Evolutionary conservation across 805 yeast genomes (phyloP).

Genomic region (Spathaspora gorwiae): DNA sequence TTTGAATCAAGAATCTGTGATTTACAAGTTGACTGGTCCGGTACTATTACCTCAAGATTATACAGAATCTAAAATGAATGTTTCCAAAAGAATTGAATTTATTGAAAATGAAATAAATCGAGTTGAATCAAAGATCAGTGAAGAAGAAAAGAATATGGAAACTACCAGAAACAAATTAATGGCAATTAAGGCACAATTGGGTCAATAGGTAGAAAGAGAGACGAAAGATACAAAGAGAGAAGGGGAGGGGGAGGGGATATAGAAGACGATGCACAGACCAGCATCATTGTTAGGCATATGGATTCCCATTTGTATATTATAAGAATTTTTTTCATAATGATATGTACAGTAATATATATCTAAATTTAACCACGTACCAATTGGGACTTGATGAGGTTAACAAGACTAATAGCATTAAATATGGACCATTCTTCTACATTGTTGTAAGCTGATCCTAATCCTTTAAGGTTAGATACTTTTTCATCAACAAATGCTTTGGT

Average conservation of each 20-base stretch:
- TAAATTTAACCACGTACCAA: slow-evolving; percentile 51
- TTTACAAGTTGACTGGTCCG: slow-evolving; percentile 89
- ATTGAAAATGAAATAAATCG: slow-evolving; percentile 70
- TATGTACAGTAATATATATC: slow-evolving; percentile 1
- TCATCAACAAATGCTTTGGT: slow-evolving; percentile 64
- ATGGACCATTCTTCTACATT: slow-evolving; percentile 71
- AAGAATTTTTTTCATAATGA: not conserved
- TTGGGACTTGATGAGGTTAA: slow-evolving; percentile 71
- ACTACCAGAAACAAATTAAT: slow-evolving; percentile 52
- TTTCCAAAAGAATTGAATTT: slow-evolving; percentile 84
- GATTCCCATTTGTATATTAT: not conserved
- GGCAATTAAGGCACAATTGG: slow-evolving; percentile 29
- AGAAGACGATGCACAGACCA: too few species aligned
- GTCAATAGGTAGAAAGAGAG: not conserved
- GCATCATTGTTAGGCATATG: not conserved
- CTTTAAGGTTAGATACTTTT: slow-evolving; percentile 50
- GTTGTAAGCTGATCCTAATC: slow-evolving; percentile 56
- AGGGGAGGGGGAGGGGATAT: too few species aligned
- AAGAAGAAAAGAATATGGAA: slow-evolving; percentile 48
- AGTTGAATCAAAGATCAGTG: slow-evolving; percentile 64
- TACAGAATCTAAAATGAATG: slow-evolving; percentile 77
- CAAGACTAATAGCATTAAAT: slow-evolving; percentile 59
- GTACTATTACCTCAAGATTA: slow-evolving; percentile 86
- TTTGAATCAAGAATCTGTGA: slow-evolving; percentile 64
- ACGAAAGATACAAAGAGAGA: not conserved